Percentiles rank a stretch among this genome's conserved stretches.
Evolutionary conservation across 2,329 filamentous ascomycete genomes (phyloP).

Genomic region (Cryphonectria radicalis): DNA sequence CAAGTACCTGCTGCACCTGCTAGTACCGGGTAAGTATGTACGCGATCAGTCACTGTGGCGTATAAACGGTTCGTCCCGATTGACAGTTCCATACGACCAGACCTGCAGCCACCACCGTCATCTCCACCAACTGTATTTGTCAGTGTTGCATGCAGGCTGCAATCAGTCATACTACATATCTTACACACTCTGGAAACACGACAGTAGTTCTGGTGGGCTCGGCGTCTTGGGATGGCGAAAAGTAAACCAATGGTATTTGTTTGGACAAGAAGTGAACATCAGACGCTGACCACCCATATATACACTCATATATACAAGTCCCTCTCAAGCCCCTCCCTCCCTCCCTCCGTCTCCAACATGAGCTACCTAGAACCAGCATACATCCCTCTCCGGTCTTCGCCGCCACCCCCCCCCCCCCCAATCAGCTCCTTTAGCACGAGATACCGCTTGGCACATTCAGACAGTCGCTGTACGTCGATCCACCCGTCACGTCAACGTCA

Average conservation of each 20-base stretch:
- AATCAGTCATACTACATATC: neutral
- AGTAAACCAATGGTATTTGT: neutral
- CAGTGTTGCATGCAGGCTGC: too few relatives aligned
- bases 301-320: neutral
- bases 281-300: neutral
- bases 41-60: neutral
- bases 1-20: neutral
- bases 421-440: constrained; percentile 13
- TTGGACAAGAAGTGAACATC: neutral
- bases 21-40: neutral
- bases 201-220: neutral
- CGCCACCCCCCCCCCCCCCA: neutral
- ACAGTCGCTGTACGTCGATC: constrained; percentile 23
- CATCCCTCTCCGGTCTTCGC: neutral
- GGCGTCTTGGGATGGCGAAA: neutral
- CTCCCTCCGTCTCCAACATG: neutral
- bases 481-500: constrained; percentile 24
- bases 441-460: constrained; percentile 20
- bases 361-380: neutral
- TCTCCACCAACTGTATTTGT: too few relatives aligned
- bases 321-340: too few relatives aligned
- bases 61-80: neutral
- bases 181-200: neutral
- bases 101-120: neutral
- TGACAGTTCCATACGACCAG: neutral